These are phyloP conservation scores for Piper longum DNA, from an alignment of 164 flowering plant genomes.

Conservation along the genomic window DNA sequence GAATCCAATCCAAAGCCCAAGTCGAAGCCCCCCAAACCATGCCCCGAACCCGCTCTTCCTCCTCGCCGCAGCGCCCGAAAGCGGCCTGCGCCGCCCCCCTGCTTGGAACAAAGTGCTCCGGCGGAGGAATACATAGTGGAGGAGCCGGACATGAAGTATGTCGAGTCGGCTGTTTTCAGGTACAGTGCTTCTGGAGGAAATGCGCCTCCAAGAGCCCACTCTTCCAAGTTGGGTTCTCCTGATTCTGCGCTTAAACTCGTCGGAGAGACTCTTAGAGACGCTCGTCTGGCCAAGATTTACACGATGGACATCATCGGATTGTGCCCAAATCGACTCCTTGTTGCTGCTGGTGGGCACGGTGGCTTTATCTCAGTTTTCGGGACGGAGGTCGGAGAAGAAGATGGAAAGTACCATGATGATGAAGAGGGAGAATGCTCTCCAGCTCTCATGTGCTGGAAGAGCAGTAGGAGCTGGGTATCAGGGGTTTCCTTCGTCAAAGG, in stretches of 20 bases:
- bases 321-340: too few species aligned
- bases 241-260: too few species aligned
- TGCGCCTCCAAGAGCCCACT: too few species aligned
- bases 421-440: not conserved
- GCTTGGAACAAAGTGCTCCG: not conserved
- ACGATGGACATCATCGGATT: too few species aligned
- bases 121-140: not conserved
- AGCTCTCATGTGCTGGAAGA: conserved; percentile 7
- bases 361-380: too few species aligned
- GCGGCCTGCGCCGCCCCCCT: not conserved
- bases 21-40: not conserved
- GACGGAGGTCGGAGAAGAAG: not conserved
- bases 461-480: conserved; percentile 8
- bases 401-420: not conserved
- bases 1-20: not conserved
- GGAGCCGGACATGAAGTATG: not conserved
- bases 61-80: conserved; percentile 7
- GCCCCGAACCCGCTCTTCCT: not conserved
- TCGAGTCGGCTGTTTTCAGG: not conserved
- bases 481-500: conserved; percentile 1
- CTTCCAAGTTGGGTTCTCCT: too few species aligned
- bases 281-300: too few species aligned
- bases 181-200: too few species aligned
- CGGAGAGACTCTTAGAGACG: too few species aligned
- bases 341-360: too few species aligned